Evolutionary conservation across 768 basidiomycete genomes (phyloP), one percentile per base, ranked within the genome.

Genomic region (Polyporus arcularius): DNA sequence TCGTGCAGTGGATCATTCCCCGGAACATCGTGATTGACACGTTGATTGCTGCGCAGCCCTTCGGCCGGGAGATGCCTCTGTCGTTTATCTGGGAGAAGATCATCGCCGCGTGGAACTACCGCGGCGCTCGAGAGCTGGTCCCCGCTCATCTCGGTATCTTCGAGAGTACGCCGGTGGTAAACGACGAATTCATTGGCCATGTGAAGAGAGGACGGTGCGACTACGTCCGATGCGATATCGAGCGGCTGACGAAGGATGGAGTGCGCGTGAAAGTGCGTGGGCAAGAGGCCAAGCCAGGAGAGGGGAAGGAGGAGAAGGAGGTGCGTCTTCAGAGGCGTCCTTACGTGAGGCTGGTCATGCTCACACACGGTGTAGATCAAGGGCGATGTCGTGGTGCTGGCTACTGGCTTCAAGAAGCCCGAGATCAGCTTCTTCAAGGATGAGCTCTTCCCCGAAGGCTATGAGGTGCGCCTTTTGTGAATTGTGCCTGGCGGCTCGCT

Each of bases 341-440:
- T 48, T 4, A 16, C 18, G 21, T 30, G 1, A 10, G 16, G 30
- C 11, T 38, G 39, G 11, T 14, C 0, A 38, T 8, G 16, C 43
- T 40, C 52, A 55, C 15, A 48, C 40, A 39, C 14, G 42, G 40
- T 26, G 7, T 48, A 77, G 69, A 64, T 81, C 55, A 60, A 72
- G 1, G 83, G 77, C 0, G 82, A 84, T 59, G 72, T 83, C 1
- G 72, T 84, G 35, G 77, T 85, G 4, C 69, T 85, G 21, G 84
- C 84, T 1, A 85, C 83, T 2, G 83, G 83, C 4, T 85, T 80
- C 67, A 71, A 81, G 66, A 75, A 77, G 53, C 83, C 82, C 0
- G 65, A 67, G 7, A 57, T 83, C 18, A 73, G 75, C 46, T 84
- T 85, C 67, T 67, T 84, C 56, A 74, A 78, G 7, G 61, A 76